Evolutionary conservation across 1,284 basidiomycete genomes (phyloP).

Genomic region (Apiotrichum siamense): DNA sequence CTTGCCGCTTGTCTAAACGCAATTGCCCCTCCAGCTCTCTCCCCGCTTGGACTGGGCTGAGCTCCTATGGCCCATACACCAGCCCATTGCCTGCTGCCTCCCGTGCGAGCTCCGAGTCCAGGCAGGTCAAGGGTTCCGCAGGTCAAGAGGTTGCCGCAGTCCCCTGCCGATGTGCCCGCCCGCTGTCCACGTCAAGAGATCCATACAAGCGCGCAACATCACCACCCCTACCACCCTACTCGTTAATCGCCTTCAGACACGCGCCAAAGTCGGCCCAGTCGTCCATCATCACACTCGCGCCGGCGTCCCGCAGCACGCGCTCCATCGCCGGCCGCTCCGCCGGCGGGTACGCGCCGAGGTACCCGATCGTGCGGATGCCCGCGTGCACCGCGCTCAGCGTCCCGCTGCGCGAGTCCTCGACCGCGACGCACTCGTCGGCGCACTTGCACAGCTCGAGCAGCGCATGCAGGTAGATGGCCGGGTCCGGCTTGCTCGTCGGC

Average conservation of each 20-base stretch:
- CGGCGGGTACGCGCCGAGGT: constrained; percentile 23
- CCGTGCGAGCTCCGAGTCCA: too few species aligned
- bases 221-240: background rate
- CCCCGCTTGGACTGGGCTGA: too few species aligned
- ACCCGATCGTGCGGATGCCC: constrained; percentile 22
- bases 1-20: too few species aligned
- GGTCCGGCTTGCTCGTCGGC: constrained; percentile 29
- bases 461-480: constrained; percentile 24
- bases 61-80: too few species aligned
- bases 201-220: too few species aligned
- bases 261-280: constrained; percentile 21
- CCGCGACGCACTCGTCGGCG: constrained; percentile 16
- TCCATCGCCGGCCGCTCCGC: constrained; percentile 16
- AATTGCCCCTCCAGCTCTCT: too few species aligned
- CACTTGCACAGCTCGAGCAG: constrained; percentile 12
- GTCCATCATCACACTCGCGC: constrained; percentile 21
- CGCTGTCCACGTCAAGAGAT: too few species aligned
- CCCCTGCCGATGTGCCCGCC: too few species aligned
- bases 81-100: too few species aligned
- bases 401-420: constrained; percentile 24
- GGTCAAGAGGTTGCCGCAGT: too few species aligned
- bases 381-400: constrained; percentile 19
- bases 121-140: too few species aligned
- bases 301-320: constrained; percentile 16
- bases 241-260: background rate